phyloP scores from a whole-genome alignment of 805 yeast species.

The Candida nitratophila region DNA sequence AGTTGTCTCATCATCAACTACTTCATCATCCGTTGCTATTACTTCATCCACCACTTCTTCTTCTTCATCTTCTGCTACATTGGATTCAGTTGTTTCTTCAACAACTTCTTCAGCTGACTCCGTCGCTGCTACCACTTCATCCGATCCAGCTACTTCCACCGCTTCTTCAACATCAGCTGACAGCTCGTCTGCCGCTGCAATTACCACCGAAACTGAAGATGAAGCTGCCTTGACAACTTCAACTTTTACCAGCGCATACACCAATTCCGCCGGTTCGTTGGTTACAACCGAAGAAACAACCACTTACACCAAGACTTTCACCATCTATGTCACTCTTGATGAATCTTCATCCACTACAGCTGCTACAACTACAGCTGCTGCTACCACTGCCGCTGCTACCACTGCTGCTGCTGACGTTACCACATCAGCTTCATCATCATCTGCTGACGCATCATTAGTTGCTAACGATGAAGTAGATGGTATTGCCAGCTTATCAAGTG shows the following conservation, averaged over 20 bases:
- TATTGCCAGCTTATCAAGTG: not conserved
- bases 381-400: not conserved
- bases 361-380: not conserved
- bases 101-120: not conserved
- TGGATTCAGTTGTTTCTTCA: not conserved
- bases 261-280: not conserved
- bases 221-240: not conserved
- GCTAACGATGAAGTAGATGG: not conserved
- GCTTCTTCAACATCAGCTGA: constrained; percentile 2
- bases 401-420: not conserved
- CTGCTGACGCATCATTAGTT: not conserved
- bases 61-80: not conserved
- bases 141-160: not conserved
- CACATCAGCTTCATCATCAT: not conserved
- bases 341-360: not conserved
- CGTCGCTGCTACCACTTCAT: not conserved
- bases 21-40: too few relatives aligned
- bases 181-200: constrained; percentile 3
- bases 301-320: constrained; percentile 7
- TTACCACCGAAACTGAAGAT: not conserved
- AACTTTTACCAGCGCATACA: not conserved
- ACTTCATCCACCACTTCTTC: not conserved
- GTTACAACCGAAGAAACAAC: constrained; percentile 3
- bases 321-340: constrained; percentile 3
- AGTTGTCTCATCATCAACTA: not conserved